Conservation (phyloP, 1,284 basidiomycete genomes). For the Rhodotorula glutinis region DNA sequence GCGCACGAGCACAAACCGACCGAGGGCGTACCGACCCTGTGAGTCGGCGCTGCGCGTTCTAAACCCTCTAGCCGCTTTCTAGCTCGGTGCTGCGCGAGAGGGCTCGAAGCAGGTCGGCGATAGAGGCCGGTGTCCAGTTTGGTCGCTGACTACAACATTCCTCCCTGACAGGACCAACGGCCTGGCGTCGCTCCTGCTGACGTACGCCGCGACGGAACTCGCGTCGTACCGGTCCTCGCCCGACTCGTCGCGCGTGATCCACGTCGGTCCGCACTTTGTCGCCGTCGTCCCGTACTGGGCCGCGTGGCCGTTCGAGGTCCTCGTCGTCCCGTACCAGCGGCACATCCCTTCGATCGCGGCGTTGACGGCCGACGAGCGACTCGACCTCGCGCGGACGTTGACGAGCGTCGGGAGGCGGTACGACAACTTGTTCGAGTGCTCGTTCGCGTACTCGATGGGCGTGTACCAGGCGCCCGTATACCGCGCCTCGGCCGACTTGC, state of each 20-base stretch:
- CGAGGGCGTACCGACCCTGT: slow-evolving; percentile 29
- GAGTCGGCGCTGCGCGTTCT: neutral
- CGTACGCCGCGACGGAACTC: slow-evolving; percentile 75
- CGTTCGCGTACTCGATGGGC: slow-evolving; percentile 97
- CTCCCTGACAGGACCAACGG: slow-evolving; percentile 55
- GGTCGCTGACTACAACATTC: neutral
- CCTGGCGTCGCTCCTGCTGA: slow-evolving; percentile 72
- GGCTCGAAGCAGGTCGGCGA: neutral
- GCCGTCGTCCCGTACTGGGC: slow-evolving; percentile 96
- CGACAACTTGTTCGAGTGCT: slow-evolving; percentile 70
- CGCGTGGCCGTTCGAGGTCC: slow-evolving; percentile 86
- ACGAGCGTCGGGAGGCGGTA: slow-evolving; percentile 69
- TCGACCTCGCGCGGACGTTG: slow-evolving; percentile 63
- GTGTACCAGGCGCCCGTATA: slow-evolving; percentile 76
- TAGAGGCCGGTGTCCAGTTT: too few species aligned
- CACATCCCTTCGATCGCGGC: slow-evolving; percentile 69
- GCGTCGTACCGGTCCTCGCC: slow-evolving; percentile 46
- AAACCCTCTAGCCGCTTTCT: too few species aligned
- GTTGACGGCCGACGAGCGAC: slow-evolving; percentile 61
- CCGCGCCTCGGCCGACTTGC: neutral
- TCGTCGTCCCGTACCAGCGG: slow-evolving; percentile 71
- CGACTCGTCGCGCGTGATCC: slow-evolving; percentile 57
- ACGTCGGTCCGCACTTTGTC: slow-evolving; percentile 72
- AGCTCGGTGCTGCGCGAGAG: neutral
- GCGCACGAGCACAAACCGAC: slow-evolving; percentile 32